Evolutionary conservation across 2,329 filamentous ascomycete genomes (phyloP), one percentile per base, ranked within the genome.

Genomic region (Aspergillus clavatus): DNA sequence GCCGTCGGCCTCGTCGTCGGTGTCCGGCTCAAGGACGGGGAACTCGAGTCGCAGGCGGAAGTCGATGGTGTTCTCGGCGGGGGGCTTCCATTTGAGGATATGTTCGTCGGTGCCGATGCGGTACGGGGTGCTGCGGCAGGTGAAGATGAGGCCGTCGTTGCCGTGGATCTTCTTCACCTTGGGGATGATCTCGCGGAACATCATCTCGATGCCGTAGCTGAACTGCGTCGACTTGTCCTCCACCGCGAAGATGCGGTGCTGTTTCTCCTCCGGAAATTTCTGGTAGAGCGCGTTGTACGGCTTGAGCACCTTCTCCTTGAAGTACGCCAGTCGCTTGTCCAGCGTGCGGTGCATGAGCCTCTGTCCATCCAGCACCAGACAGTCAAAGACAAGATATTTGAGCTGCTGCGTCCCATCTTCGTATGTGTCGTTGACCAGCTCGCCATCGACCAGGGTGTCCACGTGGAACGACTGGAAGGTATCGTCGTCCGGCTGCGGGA

Each of bases 81-180:
- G 88, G 0, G 91, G 89, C 70, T 98, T 98, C 93, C 93, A 98
- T 68, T 98, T 98, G 29, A 98, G 75, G 52, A 96, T 98, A 65
- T 95, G 85, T 40, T 81, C 81, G 68, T 98, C 93, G 10, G 93
- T 98, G 55, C 93, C 93, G 54, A 86, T 84, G 57, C 84, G 84
- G 72, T 98, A 98, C 7, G 84, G 79, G 14, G 87, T 89, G 57
- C 82, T 85, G 52, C 87, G 83, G 71, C 91, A 95, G n/a, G 93
- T 97, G 70, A 97, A 98, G 61, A 98, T 95, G 38, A 98, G 78
- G 5, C 93, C 93, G 65, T 98, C 93, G 66, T 96, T 97, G 51
- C 91, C 90, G 64, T 98, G 93, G 31, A 73, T 68, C 39, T 65
- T 64, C 55, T 84, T 85, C 27, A 98, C 79, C 33, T 77, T 82